phyloP scores from a whole-genome alignment of 2,329 filamentous ascomycete genomes.

The Xylaria sp. region DNA sequence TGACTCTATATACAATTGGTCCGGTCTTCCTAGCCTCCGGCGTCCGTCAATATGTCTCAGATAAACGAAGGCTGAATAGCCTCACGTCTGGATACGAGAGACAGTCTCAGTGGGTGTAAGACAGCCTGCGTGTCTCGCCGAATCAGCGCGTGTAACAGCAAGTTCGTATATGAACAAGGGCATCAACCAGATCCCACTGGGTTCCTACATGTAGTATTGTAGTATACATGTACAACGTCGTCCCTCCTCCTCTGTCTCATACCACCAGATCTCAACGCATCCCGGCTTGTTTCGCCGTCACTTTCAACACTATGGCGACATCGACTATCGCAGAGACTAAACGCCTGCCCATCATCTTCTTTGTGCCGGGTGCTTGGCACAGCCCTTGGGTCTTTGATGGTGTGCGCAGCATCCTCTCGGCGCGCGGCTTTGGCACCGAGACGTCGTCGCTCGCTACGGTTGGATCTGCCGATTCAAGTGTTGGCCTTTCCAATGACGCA shows the following conservation, averaged over 20 bases:
- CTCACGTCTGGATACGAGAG: too few species aligned
- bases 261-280: not conserved
- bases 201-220: too few species aligned
- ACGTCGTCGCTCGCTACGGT: constrained; percentile 18
- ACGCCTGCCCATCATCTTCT: constrained; percentile 15
- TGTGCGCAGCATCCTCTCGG: constrained; percentile 21
- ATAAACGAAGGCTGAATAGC: too few species aligned
- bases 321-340: not conserved
- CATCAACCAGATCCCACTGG: too few species aligned
- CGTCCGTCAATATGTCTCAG: too few species aligned
- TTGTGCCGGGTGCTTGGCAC: constrained; percentile 30
- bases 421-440: constrained; percentile 25
- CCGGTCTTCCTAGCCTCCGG: too few species aligned
- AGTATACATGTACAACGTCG: not conserved
- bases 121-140: too few species aligned
- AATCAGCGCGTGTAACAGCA: too few species aligned
- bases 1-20: too few species aligned
- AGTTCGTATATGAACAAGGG: too few species aligned
- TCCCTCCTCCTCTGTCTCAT: not conserved
- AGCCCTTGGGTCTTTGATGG: constrained; percentile 16
- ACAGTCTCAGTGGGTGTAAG: too few species aligned
- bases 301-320: not conserved
- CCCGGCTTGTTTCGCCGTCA: not conserved
- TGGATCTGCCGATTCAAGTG: constrained; percentile 4
- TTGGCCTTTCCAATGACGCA: constrained; percentile 21